Percentiles rank a stretch among this genome's conserved stretches.
Evolutionary conservation across 2,329 filamentous ascomycete genomes (phyloP).

Genomic region (Colletotrichum lindemuthianum): DNA sequence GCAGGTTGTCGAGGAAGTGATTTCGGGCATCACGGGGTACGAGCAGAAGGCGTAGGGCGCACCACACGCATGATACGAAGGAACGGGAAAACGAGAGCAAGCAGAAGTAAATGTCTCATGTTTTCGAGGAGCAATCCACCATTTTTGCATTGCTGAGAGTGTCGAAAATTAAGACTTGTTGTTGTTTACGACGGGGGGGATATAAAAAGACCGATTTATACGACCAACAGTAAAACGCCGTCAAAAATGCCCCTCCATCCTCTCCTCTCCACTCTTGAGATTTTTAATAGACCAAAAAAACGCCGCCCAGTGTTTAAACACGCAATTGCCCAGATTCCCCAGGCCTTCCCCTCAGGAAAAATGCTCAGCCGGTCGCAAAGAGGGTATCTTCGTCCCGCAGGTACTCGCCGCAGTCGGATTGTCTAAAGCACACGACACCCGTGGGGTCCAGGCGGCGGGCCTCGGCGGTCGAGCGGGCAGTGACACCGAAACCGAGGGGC

Average conservation of each 20-base stretch:
- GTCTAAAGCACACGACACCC: constrained; percentile 86
- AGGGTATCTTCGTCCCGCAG: constrained; percentile 81
- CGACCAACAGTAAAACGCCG: constrained; percentile 31
- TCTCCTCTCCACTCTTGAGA: constrained; percentile 28
- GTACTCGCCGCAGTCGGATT: constrained; percentile 95
- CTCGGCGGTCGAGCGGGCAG: constrained; percentile 86
- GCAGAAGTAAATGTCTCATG: neutral
- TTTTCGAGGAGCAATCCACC: constrained; percentile 10
- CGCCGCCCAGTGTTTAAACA: constrained; percentile 26
- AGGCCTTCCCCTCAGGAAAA: neutral
- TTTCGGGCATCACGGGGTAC: constrained; percentile 39
- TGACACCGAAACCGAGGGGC: constrained; percentile 92
- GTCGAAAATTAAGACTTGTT: constrained; percentile 9
- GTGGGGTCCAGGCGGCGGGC: constrained; percentile 88
- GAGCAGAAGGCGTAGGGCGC: constrained; percentile 32
- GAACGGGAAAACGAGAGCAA: neutral
- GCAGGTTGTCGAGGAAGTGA: constrained; percentile 26
- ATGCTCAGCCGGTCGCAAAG: constrained; percentile 62
- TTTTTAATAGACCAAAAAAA: constrained; percentile 21
- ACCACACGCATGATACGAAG: neutral
- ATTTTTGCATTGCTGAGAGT: neutral
- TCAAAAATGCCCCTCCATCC: constrained; percentile 26
- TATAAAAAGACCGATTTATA: constrained; percentile 19
- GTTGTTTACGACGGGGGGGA: constrained; percentile 4
- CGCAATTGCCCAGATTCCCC: neutral